These are phyloP conservation scores for Penicillium occitanis DNA, from an alignment of 2,329 filamentous ascomycete species.

Conservation along the genomic window DNA sequence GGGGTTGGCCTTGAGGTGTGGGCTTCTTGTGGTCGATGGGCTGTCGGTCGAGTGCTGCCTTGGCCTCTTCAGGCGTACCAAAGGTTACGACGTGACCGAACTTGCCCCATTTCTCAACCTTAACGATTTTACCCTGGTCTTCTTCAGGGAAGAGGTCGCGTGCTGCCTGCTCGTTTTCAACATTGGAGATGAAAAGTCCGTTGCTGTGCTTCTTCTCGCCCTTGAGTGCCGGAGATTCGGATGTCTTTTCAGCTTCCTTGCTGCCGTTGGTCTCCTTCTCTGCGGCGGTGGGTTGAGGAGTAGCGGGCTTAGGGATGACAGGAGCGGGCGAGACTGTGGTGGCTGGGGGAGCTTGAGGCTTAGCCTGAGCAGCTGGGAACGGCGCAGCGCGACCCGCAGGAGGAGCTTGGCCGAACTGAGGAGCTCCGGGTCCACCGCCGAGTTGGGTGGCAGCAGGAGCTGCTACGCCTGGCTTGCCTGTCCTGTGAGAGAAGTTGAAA, in stretches of 20 bases:
- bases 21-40: conserved; percentile 74
- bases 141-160: conserved; percentile 79
- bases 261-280: conserved; percentile 52
- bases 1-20: conserved; percentile 66
- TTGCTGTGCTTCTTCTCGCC: conserved; percentile 66
- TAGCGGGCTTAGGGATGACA: conserved; percentile 42
- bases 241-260: conserved; percentile 46
- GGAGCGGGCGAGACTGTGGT: conserved; percentile 42
- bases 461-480: conserved; percentile 67
- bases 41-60: conserved; percentile 71
- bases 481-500: conserved; percentile 97
- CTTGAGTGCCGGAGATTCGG: conserved; percentile 56
- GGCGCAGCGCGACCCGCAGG: conserved; percentile 32
- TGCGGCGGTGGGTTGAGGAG: conserved; percentile 39
- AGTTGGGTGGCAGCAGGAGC: conserved; percentile 29
- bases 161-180: conserved; percentile 78
- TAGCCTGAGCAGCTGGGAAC: conserved; percentile 33
- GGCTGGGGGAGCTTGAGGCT: conserved; percentile 28
- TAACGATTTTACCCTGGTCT: conserved; percentile 75
- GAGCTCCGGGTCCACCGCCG: conserved; percentile 29
- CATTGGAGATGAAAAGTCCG: conserved; percentile 86
- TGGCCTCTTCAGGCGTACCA: conserved; percentile 74
- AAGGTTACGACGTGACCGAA: conserved; percentile 83
- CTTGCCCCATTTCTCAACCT: conserved; percentile 67
- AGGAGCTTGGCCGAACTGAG: conserved; percentile 45